Percentiles rank a stretch among this genome's conserved stretches.
phyloP scores from a whole-genome alignment of 768 basidiomycete species.

The Chalciporus sphaerocephalus region DNA sequence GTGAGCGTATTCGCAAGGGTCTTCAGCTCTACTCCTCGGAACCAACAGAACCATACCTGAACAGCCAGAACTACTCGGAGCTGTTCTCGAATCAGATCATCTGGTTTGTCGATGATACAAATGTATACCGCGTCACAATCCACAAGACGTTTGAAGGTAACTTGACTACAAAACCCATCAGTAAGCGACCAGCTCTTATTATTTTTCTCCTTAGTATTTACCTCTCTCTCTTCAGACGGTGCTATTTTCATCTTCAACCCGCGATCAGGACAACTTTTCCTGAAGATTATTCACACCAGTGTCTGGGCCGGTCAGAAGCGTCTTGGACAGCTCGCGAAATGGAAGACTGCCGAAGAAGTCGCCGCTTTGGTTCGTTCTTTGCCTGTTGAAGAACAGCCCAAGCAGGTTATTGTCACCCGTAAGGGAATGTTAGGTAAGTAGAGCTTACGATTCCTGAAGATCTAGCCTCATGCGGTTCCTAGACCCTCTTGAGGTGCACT shows the following conservation, averaged over 20 bases:
- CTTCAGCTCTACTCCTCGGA: slow-evolving; percentile 98
- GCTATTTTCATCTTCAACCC: slow-evolving; percentile 99
- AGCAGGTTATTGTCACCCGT: slow-evolving; percentile 98
- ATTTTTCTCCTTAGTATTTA: neutral
- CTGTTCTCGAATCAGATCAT: slow-evolving; percentile 98
- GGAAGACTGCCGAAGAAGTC: slow-evolving; percentile 99
- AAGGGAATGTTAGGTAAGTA: slow-evolving; percentile 95
- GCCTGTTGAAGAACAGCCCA: slow-evolving; percentile 99
- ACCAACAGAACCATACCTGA: slow-evolving; percentile 97
- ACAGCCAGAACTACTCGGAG: slow-evolving; percentile 97
- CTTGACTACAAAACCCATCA: slow-evolving; percentile 98
- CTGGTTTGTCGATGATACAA: slow-evolving; percentile 99
- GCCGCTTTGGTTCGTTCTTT: slow-evolving; percentile 94
- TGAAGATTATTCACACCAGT: slow-evolving; percentile 99
- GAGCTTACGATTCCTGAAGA: neutral
- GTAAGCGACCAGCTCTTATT: slow-evolving; percentile 36
- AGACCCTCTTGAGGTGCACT: slow-evolving; percentile 96
- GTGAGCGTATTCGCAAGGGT: slow-evolving; percentile 98
- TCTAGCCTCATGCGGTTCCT: slow-evolving; percentile 4
- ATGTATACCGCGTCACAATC: slow-evolving; percentile 98
- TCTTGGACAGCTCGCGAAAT: slow-evolving; percentile 98
- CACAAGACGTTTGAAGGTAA: slow-evolving; percentile 99
- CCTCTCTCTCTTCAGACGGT: slow-evolving; percentile 50
- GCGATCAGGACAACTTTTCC: slow-evolving; percentile 93
- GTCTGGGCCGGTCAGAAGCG: slow-evolving; percentile 99